Evolutionary conservation across 1,139 yeast genomes (phyloP), one percentile per base, ranked within the genome.

Genomic region (Hyphopichia khmerensis): DNA sequence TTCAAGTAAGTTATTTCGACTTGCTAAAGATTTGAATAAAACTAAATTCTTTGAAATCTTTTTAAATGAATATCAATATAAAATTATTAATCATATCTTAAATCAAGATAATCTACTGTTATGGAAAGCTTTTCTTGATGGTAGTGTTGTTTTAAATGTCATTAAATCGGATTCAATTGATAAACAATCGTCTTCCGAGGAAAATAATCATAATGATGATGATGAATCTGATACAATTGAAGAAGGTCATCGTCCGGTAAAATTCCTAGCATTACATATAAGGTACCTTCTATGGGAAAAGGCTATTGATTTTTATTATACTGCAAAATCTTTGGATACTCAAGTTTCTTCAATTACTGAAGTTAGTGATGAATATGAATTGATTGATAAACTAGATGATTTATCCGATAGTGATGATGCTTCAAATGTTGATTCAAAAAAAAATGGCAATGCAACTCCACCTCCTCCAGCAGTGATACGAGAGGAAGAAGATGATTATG

Each of bases 241-340:
- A 60, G 80, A 69, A 59, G 88, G 75, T 23, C 56, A 50, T 53
- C 71, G 56, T 19, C 75, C 83, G 39, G 66, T 81, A 14, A 77
- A 77, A 43, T 67, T 75, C 42, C 62, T 85, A 38, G 84, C 89
- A 3, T 65, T 85, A 41, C 85, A 82, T 48, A 64, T 85, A 31
- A 68, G 93, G 50, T 85, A 84, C 51, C 72, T 85, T 16, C 65
- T 86, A 21, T 86, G 88, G 81, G 91, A 85, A 51, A 82, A 80
- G 54, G 93, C 90, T 6, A 75, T 86, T 14, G 87, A 83, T 55
- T 70, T 64, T 42, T 72, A 67, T 49, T 80, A 70, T 47, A 53
- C 55, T 35, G 52, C 64, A 24, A 54, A 59, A 39, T 63, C 57
- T 31, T 60, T 63, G 41, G 68, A 62, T 41, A 26, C 8, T 10